Evolutionary conservation across 768 basidiomycete genomes (phyloP), one percentile per base, ranked within the genome.

Genomic region (Coprinellus aureogranulatus): DNA sequence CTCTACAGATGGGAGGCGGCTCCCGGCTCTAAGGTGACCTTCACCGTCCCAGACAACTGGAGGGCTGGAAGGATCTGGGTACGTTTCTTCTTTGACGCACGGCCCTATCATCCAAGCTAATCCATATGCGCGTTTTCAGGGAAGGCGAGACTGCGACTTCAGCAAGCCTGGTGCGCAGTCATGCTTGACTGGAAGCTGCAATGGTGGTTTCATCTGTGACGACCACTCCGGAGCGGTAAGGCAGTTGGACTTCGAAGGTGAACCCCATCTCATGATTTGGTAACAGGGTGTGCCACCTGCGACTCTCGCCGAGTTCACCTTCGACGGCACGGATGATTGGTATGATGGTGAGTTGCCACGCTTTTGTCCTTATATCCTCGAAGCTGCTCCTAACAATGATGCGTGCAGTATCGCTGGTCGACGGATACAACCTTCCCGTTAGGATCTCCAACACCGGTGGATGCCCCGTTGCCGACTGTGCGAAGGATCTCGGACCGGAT

Each of bases 351-450:
- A 28, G 75, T 62, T 27, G 14, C 39, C 49, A 20, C 4, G 26
- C 22, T 22, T 51, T 27, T 12, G 12, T 10, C 10, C 2, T 20
- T 25, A n/a, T n/a, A n/a, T n/a, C n/a, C n/a, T n/a, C n/a, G n/a
- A n/a, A n/a, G n/a, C n/a, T 44, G 30, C 42, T 56, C 41, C 44
- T 27, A 49, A 11, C 40, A 12, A 31, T n/a, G 25, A 22, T 34
- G 16, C 23, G 18, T 8, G 20, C 54, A 85, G 85, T 86, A 18
- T 86, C 84, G 22, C 73, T 87, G 22, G 86, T 87, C 34, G 84
- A 87, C 62, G 86, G 87, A 3, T 86, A 76, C 62, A 85, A 88
- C 63, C 68, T 88, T 9, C 86, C 87, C 10, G 68, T 86, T 65
- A 67, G 71, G 4, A 83, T 89, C 59, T 75, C 68, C 51, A 87